A percentile compares a stretch with the other conserved stretches of the same genome.
phyloP scores from a whole-genome alignment of 1,139 yeast species.

The Pichia sp. region DNA sequence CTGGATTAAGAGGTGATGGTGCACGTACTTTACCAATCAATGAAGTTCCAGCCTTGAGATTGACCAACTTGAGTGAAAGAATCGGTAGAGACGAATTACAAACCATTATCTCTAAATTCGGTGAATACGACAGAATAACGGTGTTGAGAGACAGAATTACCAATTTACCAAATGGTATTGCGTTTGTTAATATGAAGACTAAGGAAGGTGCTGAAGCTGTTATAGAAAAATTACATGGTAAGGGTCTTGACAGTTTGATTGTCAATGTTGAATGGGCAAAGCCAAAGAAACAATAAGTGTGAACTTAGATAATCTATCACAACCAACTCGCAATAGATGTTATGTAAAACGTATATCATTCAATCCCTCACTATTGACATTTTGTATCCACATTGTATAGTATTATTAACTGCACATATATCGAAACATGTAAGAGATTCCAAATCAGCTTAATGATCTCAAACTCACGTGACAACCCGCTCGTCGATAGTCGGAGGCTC shows the following conservation, averaged over 20 bases:
- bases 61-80: conserved; percentile 75
- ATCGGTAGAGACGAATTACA: conserved; percentile 44
- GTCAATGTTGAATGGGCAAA: conserved; percentile 58
- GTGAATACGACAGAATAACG: conserved; percentile 72
- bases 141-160: conserved; percentile 90
- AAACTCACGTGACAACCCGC: too few relatives aligned
- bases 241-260: conserved; percentile 88
- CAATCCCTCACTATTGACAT: too few relatives aligned
- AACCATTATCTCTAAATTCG: conserved; percentile 66
- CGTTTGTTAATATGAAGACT: conserved; percentile 81
- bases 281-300: conserved; percentile 22
- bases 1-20: conserved; percentile 54
- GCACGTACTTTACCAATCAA: conserved; percentile 29
- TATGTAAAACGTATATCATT: too few relatives aligned
- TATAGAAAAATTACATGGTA: conserved; percentile 72
- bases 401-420: too few relatives aligned
- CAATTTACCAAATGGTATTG: conserved; percentile 92
- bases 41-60: conserved; percentile 82
- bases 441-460: too few relatives aligned
- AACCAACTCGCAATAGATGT: too few relatives aligned
- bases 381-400: too few relatives aligned
- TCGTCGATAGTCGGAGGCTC: too few relatives aligned
- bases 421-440: too few relatives aligned
- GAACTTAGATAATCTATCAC: too few relatives aligned
- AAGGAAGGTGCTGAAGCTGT: conserved; percentile 71